Percentiles rank a stretch among this genome's conserved stretches.
Evolutionary conservation across 306 rosid genomes (phyloP).

Genomic region (Begonia peltatifolia): DNA sequence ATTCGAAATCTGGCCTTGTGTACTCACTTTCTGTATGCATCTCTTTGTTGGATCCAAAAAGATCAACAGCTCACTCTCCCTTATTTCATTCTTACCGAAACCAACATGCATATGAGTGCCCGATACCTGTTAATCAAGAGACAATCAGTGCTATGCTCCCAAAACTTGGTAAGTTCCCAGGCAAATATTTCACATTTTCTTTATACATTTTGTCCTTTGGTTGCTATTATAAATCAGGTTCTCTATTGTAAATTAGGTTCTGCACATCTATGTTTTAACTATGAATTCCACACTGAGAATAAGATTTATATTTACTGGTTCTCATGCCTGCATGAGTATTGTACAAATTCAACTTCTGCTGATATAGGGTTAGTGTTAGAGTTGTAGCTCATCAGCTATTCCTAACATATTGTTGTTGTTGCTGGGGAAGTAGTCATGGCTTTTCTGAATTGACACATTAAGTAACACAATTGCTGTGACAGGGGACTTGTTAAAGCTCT

Average conservation of each 20-base stretch:
- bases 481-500: conserved; percentile 79
- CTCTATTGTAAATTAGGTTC: too few relatives aligned
- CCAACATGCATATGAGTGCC: conserved; percentile 77
- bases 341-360: too few relatives aligned
- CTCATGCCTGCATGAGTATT: too few relatives aligned
- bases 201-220: neutral
- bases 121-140: conserved; percentile 61
- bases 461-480: too few relatives aligned
- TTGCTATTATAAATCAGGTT: neutral
- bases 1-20: conserved; percentile 67
- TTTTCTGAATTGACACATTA: too few relatives aligned
- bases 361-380: too few relatives aligned
- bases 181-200: neutral
- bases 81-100: conserved; percentile 78
- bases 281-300: too few relatives aligned
- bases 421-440: too few relatives aligned
- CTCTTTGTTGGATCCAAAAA: conserved; percentile 89
- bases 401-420: too few relatives aligned
- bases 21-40: conserved; percentile 87
- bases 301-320: too few relatives aligned
- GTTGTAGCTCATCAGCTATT: too few relatives aligned
- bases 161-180: conserved; percentile 46
- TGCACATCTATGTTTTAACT: too few relatives aligned
- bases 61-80: conserved; percentile 49
- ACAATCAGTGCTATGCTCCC: conserved; percentile 86